Base-by-base conservation (phyloP, 495 filamentous ascomycete genomes). In the Penicillium psychrofluorescens region DNA sequence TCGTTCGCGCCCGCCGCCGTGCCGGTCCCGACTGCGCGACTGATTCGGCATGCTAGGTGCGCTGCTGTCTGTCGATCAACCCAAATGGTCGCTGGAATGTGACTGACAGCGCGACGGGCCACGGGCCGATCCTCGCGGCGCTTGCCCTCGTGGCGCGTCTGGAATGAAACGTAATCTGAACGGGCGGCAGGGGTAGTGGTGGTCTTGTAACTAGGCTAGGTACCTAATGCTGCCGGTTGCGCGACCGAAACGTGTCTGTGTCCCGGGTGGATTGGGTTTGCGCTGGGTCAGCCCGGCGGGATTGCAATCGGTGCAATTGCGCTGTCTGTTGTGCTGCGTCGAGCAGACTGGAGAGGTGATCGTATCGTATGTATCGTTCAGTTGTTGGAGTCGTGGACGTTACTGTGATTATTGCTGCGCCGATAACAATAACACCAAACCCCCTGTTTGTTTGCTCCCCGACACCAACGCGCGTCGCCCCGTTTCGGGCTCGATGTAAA, bases 11-110 rank as follows among this genome's bases (percentile, higher is more conserved):
- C 4, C 22, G 29, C 66, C 68, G 41, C 59, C 58, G 36, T 68
- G 61, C 10, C 62, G 64, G 48, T 72, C 67, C 35, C 68, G 64
- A 41, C 64, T 61, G 36, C 59, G 62, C 16, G 64, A 68, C 36
- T 68, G 61, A 38, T 59, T 61, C 58, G 58, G 62, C 68, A 72
- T 72, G 44, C 53, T 56, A 51, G 45, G 4, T 22, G 22, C 2
- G 22, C 22, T 22, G 22, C 22, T 22, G 22, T 22, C 22, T 22
- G 22, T 22, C 22, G 22, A 22, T 22, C 22, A 22, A 6, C 22
- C 22, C 22, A 22, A 22, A 22, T 22, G 6, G 22, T 3, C 22
- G 6, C 22, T 13, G 39, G 39, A 14, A 40, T 40, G 27, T 40
- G 11, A 29, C 10, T 40, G 38, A 10, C 12, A 41, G 33, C 22